These are phyloP conservation scores for Kwoniella shivajii DNA, from an alignment of 1,284 basidiomycete genomes.

Conservation along the genomic window DNA sequence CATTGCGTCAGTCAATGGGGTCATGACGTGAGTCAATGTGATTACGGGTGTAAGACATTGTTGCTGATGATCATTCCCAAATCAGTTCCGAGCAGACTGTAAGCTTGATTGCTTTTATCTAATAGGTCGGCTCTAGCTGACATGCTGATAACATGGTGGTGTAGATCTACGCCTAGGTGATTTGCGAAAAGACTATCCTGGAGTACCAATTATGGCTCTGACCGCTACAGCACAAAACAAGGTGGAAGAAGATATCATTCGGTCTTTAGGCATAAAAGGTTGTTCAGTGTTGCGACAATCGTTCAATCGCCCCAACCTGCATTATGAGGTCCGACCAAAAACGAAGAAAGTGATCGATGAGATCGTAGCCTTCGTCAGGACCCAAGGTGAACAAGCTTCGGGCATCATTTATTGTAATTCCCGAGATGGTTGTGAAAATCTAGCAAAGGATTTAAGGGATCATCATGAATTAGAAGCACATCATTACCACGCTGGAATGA, in stretches of 20 bases:
- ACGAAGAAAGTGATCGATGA: conserved; percentile 61
- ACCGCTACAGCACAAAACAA: conserved; percentile 88
- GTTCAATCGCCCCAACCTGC: conserved; percentile 89
- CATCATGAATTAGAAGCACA: conserved; percentile 65
- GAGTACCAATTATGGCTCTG: conserved; percentile 89
- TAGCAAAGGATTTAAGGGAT: conserved; percentile 68
- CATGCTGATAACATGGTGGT: too few species aligned
- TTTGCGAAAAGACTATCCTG: conserved; percentile 72
- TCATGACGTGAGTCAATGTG: conserved; percentile 49
- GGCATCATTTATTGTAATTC: conserved; percentile 88
- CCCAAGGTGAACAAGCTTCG: conserved; percentile 63
- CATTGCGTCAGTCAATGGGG: conserved; percentile 75
- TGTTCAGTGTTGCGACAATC: conserved; percentile 73
- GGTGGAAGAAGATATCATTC: conserved; percentile 77
- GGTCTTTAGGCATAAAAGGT: conserved; percentile 65
- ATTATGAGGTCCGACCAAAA: conserved; percentile 71
- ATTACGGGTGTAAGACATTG: background rate
- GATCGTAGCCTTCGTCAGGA: conserved; percentile 73
- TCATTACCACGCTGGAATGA: conserved; percentile 86
- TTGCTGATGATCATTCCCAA: background rate
- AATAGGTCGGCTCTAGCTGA: too few species aligned
- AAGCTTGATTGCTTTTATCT: conserved; percentile 16
- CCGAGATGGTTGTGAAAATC: conserved; percentile 73
- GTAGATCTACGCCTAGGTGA: conserved; percentile 64
- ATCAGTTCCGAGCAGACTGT: conserved; percentile 53